Evolutionary conservation across 805 yeast genomes (phyloP).

Genomic region (Priceomyces haplophilus): DNA sequence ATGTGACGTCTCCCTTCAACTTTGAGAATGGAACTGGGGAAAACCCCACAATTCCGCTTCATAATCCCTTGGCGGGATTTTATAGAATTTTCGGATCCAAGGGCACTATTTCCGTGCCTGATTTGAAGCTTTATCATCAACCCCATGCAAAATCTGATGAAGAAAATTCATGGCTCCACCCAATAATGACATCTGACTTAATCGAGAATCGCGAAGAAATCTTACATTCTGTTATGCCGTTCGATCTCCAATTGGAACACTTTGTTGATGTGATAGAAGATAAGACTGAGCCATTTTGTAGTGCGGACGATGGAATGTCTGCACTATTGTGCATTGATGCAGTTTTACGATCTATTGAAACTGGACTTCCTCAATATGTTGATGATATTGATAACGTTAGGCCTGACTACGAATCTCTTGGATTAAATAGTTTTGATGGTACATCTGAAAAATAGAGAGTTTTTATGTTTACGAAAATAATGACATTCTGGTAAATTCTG

Average conservation of each 20-base stretch:
- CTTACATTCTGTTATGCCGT: conserved; percentile 22
- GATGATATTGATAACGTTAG: conserved; percentile 20
- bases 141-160: conserved; percentile 5
- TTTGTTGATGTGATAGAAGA: conserved; percentile 35
- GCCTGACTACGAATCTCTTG: conserved; percentile 18
- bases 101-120: conserved; percentile 39
- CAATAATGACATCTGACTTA: conserved; percentile 15
- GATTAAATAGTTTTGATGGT: conserved; percentile 3
- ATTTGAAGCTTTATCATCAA: conserved; percentile 32
- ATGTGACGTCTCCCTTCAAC: conserved; percentile 36
- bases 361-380: conserved; percentile 33
- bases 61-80: conserved; percentile 28
- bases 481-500: neutral
- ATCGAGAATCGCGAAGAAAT: conserved; percentile 12
- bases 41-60: conserved; percentile 34
- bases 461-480: neutral
- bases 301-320: conserved; percentile 36
- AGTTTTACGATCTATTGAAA: conserved; percentile 29
- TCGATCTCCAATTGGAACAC: conserved; percentile 37
- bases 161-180: conserved; percentile 23
- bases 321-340: conserved; percentile 38
- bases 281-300: conserved; percentile 27
- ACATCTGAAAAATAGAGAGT: neutral
- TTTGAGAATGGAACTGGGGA: conserved; percentile 41
- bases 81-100: conserved; percentile 38